Conservation (phyloP, 371 early-diverging fungal genomes). For the Parasitella parasitica region DNA sequence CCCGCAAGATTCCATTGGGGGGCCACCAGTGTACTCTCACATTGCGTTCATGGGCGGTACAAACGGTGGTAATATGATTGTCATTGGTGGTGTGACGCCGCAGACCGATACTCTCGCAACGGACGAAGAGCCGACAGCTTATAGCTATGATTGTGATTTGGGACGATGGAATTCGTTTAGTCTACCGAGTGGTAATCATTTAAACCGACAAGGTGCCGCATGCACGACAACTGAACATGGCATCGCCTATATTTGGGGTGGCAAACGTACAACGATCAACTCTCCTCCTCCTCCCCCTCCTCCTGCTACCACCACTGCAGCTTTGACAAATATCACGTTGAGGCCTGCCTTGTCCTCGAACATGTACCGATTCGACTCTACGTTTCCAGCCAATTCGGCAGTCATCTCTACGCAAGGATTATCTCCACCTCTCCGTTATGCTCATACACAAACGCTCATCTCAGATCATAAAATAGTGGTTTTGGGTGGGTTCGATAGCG, state of each 20-base stretch:
- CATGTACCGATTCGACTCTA: constrained; percentile 37
- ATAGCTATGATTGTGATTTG: constrained; percentile 34
- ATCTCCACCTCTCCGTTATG: constrained; percentile 32
- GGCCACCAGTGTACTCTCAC: constrained; percentile 41
- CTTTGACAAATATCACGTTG: neutral
- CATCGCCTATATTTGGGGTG: constrained; percentile 45
- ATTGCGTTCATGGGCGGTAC: constrained; percentile 33
- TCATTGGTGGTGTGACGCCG: constrained; percentile 40
- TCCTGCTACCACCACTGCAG: too few species aligned
- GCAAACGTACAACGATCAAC: constrained; percentile 22
- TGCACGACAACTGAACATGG: constrained; percentile 29
- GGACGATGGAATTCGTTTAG: constrained; percentile 40
- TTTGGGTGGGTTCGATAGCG: constrained; percentile 44
- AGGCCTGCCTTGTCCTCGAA: constrained; percentile 11
- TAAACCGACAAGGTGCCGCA: constrained; percentile 40
- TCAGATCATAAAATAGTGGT: constrained; percentile 31
- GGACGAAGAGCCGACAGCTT: constrained; percentile 30
- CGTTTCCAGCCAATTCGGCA: constrained; percentile 28
- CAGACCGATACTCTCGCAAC: constrained; percentile 8
- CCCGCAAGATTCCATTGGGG: constrained; percentile 36
- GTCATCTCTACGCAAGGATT: neutral
- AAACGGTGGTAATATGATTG: constrained; percentile 32
- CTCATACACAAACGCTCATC: constrained; percentile 42
- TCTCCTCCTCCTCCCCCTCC: too few species aligned
- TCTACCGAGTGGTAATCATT: constrained; percentile 30